These are phyloP conservation scores for Suillus americanus DNA, from an alignment of 768 basidiomycete genomes.

Conservation along the genomic window DNA sequence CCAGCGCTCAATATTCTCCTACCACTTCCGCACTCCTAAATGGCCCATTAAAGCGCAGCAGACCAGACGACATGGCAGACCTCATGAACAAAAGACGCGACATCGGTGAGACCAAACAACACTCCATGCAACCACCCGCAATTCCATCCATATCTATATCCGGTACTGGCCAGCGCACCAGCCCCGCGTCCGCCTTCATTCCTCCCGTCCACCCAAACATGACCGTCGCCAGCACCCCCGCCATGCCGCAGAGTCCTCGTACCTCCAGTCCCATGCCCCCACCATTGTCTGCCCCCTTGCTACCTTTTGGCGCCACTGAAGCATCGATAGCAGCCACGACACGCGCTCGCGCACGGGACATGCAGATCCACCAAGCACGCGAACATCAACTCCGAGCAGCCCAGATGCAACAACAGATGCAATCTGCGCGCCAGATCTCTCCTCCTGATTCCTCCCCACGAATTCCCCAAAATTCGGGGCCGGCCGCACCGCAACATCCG, in stretches of 20 bases:
- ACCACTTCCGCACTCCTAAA: slow-evolving; percentile 20
- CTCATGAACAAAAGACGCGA: slow-evolving; percentile 64
- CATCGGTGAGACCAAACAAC: slow-evolving; percentile 58
- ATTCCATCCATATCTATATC: slow-evolving; percentile 30
- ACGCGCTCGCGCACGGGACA: slow-evolving; percentile 33
- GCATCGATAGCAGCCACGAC: slow-evolving; percentile 33
- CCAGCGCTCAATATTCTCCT: slow-evolving; percentile 23
- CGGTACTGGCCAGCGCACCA: slow-evolving; percentile 16
- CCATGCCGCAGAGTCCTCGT: slow-evolving; percentile 31
- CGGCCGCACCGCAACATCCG: slow-evolving; percentile 19
- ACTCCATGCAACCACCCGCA: slow-evolving; percentile 43
- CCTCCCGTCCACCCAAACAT: slow-evolving; percentile 20
- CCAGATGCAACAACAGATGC: slow-evolving; percentile 35
- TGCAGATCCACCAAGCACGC: slow-evolving; percentile 36
- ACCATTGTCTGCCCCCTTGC: slow-evolving; percentile 28
- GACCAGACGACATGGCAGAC: slow-evolving; percentile 51
- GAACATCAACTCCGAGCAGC: slow-evolving; percentile 33
- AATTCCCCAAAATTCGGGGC: slow-evolving; percentile 17
- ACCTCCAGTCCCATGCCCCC: slow-evolving; percentile 33
- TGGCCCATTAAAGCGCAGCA: slow-evolving; percentile 57
- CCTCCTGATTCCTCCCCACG: slow-evolving; percentile 33
- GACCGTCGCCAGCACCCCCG: slow-evolving; percentile 14
- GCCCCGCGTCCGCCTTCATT: slow-evolving; percentile 22
- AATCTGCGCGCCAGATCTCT: slow-evolving; percentile 41
- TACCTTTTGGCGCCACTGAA: slow-evolving; percentile 33